phyloP scores from a whole-genome alignment of 257 asterid species.

The Scutellaria barbata region DNA sequence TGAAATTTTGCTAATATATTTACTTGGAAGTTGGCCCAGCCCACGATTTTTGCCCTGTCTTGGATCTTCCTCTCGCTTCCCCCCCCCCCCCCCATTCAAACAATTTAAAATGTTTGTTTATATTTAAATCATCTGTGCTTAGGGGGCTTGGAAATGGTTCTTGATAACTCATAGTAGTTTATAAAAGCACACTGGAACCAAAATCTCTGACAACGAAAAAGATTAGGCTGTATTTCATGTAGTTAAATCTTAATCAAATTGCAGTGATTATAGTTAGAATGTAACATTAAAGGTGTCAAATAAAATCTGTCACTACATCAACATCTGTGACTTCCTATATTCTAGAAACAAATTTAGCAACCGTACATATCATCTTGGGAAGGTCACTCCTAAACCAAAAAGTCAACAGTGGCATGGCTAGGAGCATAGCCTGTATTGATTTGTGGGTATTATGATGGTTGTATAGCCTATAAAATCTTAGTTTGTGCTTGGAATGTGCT shows the following conservation, averaged over 20 bases:
- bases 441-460: neutral
- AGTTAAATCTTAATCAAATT: neutral
- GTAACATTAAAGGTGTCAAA: neutral
- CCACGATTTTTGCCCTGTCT: neutral
- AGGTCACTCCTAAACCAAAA: slow-evolving; percentile 8
- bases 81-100: neutral
- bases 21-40: neutral
- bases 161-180: neutral
- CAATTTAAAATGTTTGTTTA: no score
- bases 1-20: neutral
- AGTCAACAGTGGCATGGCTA: neutral
- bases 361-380: neutral
- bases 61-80: neutral
- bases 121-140: neutral
- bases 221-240: neutral
- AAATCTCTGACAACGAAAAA: slow-evolving; percentile 11
- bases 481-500: slow-evolving; percentile 6
- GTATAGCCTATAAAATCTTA: neutral
- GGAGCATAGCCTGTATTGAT: slow-evolving; percentile 6
- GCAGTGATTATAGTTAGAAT: neutral
- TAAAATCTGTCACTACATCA: slow-evolving; percentile 7
- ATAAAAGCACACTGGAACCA: neutral
- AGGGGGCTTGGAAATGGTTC: neutral
- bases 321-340: slow-evolving; percentile 9
- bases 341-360: neutral